These are phyloP conservation scores for Yamagishiella unicocca DNA, from an alignment of 139 green algal species.

Conservation along the genomic window DNA sequence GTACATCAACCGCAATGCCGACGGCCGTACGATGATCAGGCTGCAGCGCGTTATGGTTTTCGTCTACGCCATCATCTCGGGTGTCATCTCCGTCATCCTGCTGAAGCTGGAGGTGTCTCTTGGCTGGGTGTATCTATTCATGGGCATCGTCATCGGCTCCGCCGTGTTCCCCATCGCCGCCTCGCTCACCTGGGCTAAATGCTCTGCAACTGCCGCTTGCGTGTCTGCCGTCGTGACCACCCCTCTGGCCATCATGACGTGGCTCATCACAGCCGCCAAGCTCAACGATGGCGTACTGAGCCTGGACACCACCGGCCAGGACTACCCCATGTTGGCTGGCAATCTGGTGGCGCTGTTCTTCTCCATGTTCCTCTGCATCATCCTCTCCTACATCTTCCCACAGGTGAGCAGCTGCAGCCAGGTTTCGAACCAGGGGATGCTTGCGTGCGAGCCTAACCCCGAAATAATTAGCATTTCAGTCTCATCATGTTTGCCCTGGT, in stretches of 20 bases:
- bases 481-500: too few species aligned
- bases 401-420: too few species aligned
- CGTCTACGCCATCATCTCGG: conserved; percentile 79
- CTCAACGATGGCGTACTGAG: conserved; percentile 51
- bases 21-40: conserved; percentile 75
- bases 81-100: conserved; percentile 87
- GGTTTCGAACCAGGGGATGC: too few species aligned
- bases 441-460: too few species aligned
- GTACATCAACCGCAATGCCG: conserved; percentile 87
- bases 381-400: conserved; percentile 70
- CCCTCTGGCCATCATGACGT: conserved; percentile 72
- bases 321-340: conserved; percentile 92
- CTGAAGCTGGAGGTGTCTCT: conserved; percentile 83
- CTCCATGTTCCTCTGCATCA: conserved; percentile 75
- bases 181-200: conserved; percentile 72
- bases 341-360: conserved; percentile 86
- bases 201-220: conserved; percentile 75
- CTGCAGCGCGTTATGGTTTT: conserved; percentile 64
- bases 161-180: conserved; percentile 81
- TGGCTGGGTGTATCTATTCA: conserved; percentile 88
- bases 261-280: conserved; percentile 58
- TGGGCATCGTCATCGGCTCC: conserved; percentile 88
- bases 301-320: conserved; percentile 59
- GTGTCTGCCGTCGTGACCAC: conserved; percentile 71
- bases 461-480: too few species aligned